Base-by-base conservation (phyloP, 768 basidiomycete genomes). In the Xerocomus potaroensis region DNA sequence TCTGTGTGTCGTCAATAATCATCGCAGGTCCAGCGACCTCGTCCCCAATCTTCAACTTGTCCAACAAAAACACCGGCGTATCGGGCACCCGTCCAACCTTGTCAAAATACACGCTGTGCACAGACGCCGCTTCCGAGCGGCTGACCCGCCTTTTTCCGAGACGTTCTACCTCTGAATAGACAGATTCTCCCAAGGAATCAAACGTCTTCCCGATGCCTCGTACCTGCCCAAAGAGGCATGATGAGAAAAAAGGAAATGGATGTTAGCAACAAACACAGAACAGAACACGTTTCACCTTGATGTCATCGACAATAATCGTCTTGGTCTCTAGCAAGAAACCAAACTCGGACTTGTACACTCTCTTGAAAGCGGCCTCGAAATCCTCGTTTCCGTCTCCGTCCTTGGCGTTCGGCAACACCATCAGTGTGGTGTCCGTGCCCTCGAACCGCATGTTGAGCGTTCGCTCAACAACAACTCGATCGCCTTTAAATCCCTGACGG, bases 1-100 rank as follows among this genome's bases (percentile, higher is more conserved):
- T 96, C 71, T 96, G 95, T 18, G 94, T 97, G 55, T 90, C 75
- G 65, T 98, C 94, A 57, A 96, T 89, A 50, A 98, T 85, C 79
- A 97, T 85, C 29, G 92, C 91, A 8, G 95, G 93, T 8, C 94
- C 95, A 35, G 77, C 67, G 22, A 95, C 71, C 32, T 73, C 70
- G 47, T 91, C 85, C 3, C 92, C 93, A 11, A 82, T 69, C 0
- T 69, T 71, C 47, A 97, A 66, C 12, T 71, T 68, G 34, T 79
- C 79, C 50, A 97, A 69, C 56, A 83, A 59, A 64, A 75, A 95
- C 21, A 97, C 85, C 0, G 92, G 93, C 0, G 88, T 89, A 50
- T 88, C 76, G 31, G 79, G 67, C 30, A 90, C 77, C 18, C 93
- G 75, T 4, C 91, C 89, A 3, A 86, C 61, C 38, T 75, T 76